Evolutionary conservation across 441 rosid genomes (phyloP).

Genomic region (Biscutella laevigata): DNA sequence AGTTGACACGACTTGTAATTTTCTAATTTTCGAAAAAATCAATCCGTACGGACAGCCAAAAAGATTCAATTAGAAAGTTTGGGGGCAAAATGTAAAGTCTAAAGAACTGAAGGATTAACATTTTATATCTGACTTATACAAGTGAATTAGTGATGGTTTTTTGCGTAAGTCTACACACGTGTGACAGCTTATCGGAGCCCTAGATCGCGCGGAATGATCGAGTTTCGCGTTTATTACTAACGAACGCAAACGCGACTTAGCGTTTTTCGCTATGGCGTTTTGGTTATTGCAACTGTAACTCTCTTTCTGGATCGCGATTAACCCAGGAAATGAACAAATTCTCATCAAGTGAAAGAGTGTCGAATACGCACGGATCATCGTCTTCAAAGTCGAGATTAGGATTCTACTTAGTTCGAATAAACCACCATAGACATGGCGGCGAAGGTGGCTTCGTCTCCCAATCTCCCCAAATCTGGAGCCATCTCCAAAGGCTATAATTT

Average conservation of each 20-base stretch:
- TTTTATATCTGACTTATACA: conserved; percentile 4
- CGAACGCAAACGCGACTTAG: background rate
- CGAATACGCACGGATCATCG: too few species aligned
- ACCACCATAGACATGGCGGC: conserved; percentile 37
- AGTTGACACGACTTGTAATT: conserved; percentile 15
- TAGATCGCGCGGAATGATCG: conserved; percentile 1
- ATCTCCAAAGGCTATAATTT: conserved; percentile 88
- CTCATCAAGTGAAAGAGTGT: too few species aligned
- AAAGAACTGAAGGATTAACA: background rate
- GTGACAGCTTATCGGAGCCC: background rate
- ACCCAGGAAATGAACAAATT: conserved; percentile 7
- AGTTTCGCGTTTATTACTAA: background rate
- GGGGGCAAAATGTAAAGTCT: background rate
- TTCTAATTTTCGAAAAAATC: too few species aligned
- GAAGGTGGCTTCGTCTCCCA: conserved; percentile 40
- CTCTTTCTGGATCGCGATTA: conserved; percentile 3
- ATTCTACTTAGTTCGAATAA: background rate
- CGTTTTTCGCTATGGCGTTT: conserved; percentile 7
- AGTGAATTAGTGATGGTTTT: background rate
- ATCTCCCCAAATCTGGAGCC: conserved; percentile 67
- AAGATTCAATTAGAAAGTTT: background rate
- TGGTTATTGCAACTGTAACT: background rate
- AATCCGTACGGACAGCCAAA: too few species aligned
- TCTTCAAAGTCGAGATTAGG: conserved; percentile 7
- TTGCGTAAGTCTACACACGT: background rate